Conservation (phyloP, 352 stramenopile genomes). For the Pythium sp. region DNA sequence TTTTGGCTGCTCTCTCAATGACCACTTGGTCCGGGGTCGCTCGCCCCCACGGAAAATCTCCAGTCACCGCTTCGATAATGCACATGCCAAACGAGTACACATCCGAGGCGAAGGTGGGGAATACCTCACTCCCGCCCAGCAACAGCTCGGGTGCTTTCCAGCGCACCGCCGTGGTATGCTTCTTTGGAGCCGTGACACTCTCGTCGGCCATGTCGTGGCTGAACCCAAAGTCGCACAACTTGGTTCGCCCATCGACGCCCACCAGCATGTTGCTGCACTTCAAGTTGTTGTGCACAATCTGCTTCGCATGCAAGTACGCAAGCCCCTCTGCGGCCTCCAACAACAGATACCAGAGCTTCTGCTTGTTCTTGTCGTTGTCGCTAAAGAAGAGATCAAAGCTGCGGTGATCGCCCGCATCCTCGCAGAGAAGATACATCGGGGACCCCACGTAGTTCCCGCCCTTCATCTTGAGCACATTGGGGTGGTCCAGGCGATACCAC, state of each 20-base stretch:
- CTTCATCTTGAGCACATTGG: slow-evolving; percentile 28
- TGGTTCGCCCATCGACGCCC: slow-evolving; percentile 23
- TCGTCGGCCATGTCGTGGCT: slow-evolving; percentile 12
- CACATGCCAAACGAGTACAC: slow-evolving; percentile 32
- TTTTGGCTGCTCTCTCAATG: slow-evolving; percentile 18
- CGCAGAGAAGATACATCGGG: slow-evolving; percentile 24
- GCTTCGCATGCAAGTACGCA: slow-evolving; percentile 30
- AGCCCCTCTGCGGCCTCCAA: slow-evolving; percentile 28
- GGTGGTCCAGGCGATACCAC: slow-evolving; percentile 26
- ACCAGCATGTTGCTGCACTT: slow-evolving; percentile 35
- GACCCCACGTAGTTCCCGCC: slow-evolving; percentile 25
- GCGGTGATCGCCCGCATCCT: slow-evolving; percentile 23
- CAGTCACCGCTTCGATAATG: slow-evolving; percentile 26
- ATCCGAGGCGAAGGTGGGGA: slow-evolving; percentile 19
- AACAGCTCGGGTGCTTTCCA: slow-evolving; percentile 29
- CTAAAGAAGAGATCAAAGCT: slow-evolving; percentile 22
- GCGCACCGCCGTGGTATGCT: slow-evolving; percentile 13
- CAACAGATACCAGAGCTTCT: slow-evolving; percentile 1
- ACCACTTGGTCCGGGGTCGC: slow-evolving; percentile 14
- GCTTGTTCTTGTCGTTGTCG: slow-evolving; percentile 2
- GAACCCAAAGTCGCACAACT: slow-evolving; percentile 27
- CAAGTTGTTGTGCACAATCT: slow-evolving; percentile 34
- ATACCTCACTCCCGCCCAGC: neutral
- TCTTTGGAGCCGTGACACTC: neutral
- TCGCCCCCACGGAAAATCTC: slow-evolving; percentile 19